Evolutionary conservation across 768 basidiomycete genomes (phyloP).

Genomic region (Lentinula guzmanii): DNA sequence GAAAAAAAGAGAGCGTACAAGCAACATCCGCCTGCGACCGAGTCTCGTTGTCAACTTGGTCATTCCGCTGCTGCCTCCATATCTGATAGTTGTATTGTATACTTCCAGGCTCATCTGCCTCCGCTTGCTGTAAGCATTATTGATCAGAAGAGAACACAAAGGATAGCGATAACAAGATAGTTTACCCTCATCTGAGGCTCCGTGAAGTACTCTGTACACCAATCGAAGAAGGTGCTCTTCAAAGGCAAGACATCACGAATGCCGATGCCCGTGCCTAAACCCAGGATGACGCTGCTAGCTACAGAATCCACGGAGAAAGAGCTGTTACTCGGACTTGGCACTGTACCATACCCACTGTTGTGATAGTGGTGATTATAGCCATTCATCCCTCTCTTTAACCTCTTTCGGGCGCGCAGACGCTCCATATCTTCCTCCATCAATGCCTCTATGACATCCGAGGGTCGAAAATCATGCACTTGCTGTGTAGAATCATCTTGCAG

Average conservation of each 20-base stretch:
- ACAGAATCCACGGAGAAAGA: constrained; percentile 70
- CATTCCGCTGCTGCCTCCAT: constrained; percentile 90
- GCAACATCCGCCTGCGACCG: constrained; percentile 65
- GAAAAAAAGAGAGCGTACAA: constrained; percentile 32
- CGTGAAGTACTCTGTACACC: constrained; percentile 96
- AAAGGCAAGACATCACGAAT: constrained; percentile 84
- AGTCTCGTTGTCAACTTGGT: constrained; percentile 68
- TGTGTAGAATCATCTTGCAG: constrained; percentile 21
- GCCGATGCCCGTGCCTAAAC: constrained; percentile 73
- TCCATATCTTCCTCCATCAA: constrained; percentile 96
- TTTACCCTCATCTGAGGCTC: constrained; percentile 98
- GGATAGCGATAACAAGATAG: background rate
- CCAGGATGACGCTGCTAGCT: constrained; percentile 62
- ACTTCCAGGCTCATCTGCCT: constrained; percentile 94
- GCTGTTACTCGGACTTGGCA: constrained; percentile 69
- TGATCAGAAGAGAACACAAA: constrained; percentile 9
- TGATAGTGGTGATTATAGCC: constrained; percentile 22
- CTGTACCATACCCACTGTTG: constrained; percentile 26
- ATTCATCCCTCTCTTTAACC: constrained; percentile 28
- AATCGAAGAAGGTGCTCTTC: constrained; percentile 91
- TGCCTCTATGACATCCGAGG: constrained; percentile 81
- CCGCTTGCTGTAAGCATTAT: constrained; percentile 63
- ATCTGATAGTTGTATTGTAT: constrained; percentile 91
- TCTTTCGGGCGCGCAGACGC: constrained; percentile 67
- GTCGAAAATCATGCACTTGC: constrained; percentile 48